Conservation (phyloP, 2,329 filamentous ascomycete genomes). For the Aspergillus clavatus region DNA sequence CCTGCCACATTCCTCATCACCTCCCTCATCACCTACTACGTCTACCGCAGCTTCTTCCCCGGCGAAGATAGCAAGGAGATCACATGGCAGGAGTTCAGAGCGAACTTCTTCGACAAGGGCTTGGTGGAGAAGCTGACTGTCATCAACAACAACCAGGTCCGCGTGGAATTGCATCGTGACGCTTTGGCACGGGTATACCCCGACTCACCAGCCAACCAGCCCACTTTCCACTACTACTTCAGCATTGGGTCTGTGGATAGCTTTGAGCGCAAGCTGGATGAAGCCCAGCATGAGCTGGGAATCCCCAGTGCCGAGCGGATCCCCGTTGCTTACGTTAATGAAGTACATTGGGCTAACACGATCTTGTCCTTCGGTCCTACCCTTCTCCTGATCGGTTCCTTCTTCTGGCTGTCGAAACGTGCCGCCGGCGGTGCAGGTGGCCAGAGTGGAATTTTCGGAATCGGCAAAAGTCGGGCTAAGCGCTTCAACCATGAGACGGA, state of each 20-base stretch:
- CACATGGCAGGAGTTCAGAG: slow-evolving; percentile 95
- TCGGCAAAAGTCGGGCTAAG: slow-evolving; percentile 92
- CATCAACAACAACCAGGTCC: slow-evolving; percentile 70
- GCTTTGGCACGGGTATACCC: slow-evolving; percentile 68
- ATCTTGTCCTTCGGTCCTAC: slow-evolving; percentile 83
- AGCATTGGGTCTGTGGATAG: slow-evolving; percentile 90
- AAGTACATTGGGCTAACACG: slow-evolving; percentile 67
- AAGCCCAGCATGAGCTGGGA: slow-evolving; percentile 78
- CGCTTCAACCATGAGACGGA: slow-evolving; percentile 96
- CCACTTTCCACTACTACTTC: slow-evolving; percentile 82
- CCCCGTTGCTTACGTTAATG: slow-evolving; percentile 79
- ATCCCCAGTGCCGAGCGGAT: slow-evolving; percentile 88
- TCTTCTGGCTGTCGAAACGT: slow-evolving; percentile 73
- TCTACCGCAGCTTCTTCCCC: slow-evolving; percentile 62
- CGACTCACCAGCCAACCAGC: slow-evolving; percentile 64
- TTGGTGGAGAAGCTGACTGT: slow-evolving; percentile 88
- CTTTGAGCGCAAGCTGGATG: slow-evolving; percentile 83
- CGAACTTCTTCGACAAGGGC: slow-evolving; percentile 91
- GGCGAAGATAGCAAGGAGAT: slow-evolving; percentile 70
- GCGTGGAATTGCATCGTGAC: slow-evolving; percentile 74
- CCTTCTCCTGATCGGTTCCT: slow-evolving; percentile 73
- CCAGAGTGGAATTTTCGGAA: slow-evolving; percentile 81
- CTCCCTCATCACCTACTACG: slow-evolving; percentile 57
- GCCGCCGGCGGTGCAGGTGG: slow-evolving; percentile 63
- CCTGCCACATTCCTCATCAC: slow-evolving; percentile 53